phyloP scores from a whole-genome alignment of 1,284 basidiomycete genomes.

The Ustilago esculenta region DNA sequence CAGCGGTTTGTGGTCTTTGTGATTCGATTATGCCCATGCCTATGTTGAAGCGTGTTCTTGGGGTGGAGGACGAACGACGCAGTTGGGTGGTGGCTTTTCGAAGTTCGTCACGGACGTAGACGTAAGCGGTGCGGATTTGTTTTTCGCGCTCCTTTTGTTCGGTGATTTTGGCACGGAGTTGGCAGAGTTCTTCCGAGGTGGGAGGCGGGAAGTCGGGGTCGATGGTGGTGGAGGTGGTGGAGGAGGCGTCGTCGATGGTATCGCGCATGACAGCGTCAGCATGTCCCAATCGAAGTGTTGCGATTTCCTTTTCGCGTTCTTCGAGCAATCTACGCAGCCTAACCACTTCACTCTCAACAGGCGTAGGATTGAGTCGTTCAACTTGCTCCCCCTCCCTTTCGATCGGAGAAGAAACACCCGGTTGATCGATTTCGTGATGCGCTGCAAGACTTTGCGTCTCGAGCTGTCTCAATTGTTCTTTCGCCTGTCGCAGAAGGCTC shows the following conservation, averaged over 20 bases:
- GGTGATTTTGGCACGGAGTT: constrained; percentile 27
- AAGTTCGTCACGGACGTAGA: constrained; percentile 54
- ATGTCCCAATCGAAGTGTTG: constrained; percentile 20
- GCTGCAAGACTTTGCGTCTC: constrained; percentile 16
- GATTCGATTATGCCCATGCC: too few species aligned
- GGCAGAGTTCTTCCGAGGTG: constrained; percentile 11
- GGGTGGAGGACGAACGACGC: constrained; percentile 15
- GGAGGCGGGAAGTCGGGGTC: too few species aligned
- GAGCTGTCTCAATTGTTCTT: constrained; percentile 29
- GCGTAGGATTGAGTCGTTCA: neutral
- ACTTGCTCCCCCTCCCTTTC: too few species aligned
- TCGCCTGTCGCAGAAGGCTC: constrained; percentile 24
- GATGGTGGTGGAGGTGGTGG: neutral
- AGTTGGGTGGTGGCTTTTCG: constrained; percentile 48
- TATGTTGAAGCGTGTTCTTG: too few species aligned
- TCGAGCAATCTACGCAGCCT: constrained; percentile 18
- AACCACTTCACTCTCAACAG: constrained; percentile 14
- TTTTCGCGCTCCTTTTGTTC: constrained; percentile 50
- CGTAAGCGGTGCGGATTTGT: constrained; percentile 56
- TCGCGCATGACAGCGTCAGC: constrained; percentile 33
- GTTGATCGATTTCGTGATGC: too few species aligned
- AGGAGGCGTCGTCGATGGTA: neutral
- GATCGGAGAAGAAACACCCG: too few species aligned
- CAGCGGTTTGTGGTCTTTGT: too few species aligned
- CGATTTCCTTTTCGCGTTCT: constrained; percentile 37